Evolutionary conservation across 1,284 basidiomycete species (phyloP).

Genomic region (Acaromyces ingoldii): DNA sequence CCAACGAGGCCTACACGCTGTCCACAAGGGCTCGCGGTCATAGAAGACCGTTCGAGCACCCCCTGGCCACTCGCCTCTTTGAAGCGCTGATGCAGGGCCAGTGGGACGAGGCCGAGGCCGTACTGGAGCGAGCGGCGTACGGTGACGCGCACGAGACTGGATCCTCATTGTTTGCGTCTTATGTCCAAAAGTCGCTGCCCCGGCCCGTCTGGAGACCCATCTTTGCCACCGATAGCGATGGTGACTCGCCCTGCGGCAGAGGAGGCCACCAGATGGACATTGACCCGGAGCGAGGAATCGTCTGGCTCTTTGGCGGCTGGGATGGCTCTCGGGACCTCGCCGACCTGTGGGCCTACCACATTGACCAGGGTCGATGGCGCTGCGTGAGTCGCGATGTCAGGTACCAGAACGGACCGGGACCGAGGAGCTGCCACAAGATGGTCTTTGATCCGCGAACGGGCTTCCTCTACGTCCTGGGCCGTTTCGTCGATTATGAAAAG

Average conservation of each 20-base stretch:
- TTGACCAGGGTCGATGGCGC: constrained; percentile 63
- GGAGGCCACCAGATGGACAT: constrained; percentile 79
- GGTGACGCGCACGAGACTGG: constrained; percentile 13
- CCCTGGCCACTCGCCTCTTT: constrained; percentile 65
- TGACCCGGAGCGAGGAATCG: constrained; percentile 61
- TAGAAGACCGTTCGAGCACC: constrained; percentile 60
- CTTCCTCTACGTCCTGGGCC: constrained; percentile 62
- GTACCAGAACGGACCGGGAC: constrained; percentile 62
- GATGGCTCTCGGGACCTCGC: constrained; percentile 64
- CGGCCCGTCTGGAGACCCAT: constrained; percentile 30
- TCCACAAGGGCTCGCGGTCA: constrained; percentile 38
- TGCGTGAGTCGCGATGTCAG: constrained; percentile 61
- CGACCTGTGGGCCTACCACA: constrained; percentile 73
- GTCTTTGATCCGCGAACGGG: constrained; percentile 67
- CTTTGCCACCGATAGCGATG: constrained; percentile 7
- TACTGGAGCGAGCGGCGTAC: constrained; percentile 36
- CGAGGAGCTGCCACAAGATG: constrained; percentile 77
- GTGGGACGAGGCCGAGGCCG: constrained; percentile 60
- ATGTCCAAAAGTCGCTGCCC: constrained; percentile 30
- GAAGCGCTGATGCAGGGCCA: constrained; percentile 64
- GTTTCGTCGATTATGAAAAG: constrained; percentile 31
- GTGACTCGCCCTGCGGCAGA: constrained; percentile 51
- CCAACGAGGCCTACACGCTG: constrained; percentile 54
- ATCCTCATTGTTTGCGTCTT: constrained; percentile 29
- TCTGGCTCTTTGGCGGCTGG: constrained; percentile 77